Evolutionary conservation across 352 stramenopile genomes (phyloP).

Genomic region (Thalassiosira mediterranea): DNA sequence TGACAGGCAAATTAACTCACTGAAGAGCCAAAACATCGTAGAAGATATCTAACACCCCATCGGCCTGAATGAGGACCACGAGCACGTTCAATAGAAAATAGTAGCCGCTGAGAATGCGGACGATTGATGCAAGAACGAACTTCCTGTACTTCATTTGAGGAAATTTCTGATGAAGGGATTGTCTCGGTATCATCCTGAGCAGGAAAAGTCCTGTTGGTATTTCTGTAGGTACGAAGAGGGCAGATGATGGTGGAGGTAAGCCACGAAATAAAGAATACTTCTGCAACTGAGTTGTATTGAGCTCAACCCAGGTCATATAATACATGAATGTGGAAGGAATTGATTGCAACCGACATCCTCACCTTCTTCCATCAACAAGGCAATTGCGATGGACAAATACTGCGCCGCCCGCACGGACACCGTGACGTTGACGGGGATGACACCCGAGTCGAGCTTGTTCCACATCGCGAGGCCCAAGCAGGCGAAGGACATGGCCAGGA

Average conservation of each 20-base stretch:
- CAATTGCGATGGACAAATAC: slow-evolving; percentile 20
- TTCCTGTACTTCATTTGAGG: slow-evolving; percentile 11
- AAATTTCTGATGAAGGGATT: slow-evolving; percentile 5
- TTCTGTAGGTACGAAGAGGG: slow-evolving; percentile 1
- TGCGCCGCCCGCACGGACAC: slow-evolving; percentile 1
- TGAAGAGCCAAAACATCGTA: too few relatives aligned
- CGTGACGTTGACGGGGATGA: slow-evolving; percentile 11
- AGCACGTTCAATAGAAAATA: slow-evolving; percentile 18
- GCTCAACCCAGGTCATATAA: too few relatives aligned
- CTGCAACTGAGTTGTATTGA: too few relatives aligned
- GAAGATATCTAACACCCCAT: slow-evolving; percentile 4
- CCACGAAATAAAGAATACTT: neutral
- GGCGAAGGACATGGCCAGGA: slow-evolving; percentile 1
- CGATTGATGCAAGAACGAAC: slow-evolving; percentile 17
- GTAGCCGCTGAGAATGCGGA: slow-evolving; percentile 35
- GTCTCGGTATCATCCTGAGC: slow-evolving; percentile 1
- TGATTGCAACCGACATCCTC: too few relatives aligned
- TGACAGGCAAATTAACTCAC: too few relatives aligned
- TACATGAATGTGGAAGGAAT: too few relatives aligned
- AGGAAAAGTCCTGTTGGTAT: slow-evolving; percentile 20
- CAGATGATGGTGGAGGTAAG: slow-evolving; percentile 1
- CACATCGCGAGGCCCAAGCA: slow-evolving; percentile 9
- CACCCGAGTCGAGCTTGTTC: slow-evolving; percentile 1
- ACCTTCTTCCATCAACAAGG: slow-evolving; percentile 25
- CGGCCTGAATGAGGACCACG: slow-evolving; percentile 4